These are phyloP conservation scores for Colletotrichum somersetense DNA, from an alignment of 2,329 filamentous ascomycete species.

Conservation along the genomic window DNA sequence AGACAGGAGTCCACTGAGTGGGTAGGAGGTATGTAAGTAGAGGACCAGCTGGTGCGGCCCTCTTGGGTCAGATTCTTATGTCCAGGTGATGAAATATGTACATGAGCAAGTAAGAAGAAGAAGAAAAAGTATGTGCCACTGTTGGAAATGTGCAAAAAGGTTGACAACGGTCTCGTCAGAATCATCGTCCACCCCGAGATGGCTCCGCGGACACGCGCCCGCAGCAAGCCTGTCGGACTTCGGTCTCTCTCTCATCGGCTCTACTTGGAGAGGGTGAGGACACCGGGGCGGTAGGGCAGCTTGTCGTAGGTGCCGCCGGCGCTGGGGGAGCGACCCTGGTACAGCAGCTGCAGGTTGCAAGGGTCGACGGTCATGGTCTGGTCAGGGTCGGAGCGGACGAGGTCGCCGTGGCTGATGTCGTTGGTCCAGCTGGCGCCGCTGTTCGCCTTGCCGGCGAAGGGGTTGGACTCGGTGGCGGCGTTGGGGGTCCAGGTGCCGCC, in stretches of 20 bases:
- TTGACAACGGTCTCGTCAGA: background rate
- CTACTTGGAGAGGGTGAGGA: constrained; percentile 57
- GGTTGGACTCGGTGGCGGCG: constrained; percentile 65
- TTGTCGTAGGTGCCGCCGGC: constrained; percentile 60
- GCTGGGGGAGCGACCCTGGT: constrained; percentile 67
- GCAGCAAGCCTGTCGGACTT: background rate
- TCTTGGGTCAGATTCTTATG: background rate
- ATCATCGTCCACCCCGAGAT: background rate
- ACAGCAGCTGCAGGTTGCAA: constrained; percentile 74
- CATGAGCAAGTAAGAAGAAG: background rate
- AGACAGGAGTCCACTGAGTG: background rate
- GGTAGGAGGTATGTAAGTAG: background rate
- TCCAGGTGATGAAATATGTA: background rate
- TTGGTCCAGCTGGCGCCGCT: constrained; percentile 75
- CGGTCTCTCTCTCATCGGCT: no score
- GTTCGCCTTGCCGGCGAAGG: constrained; percentile 77
- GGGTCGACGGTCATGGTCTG: constrained; percentile 73
- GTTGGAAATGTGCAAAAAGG: constrained; percentile 38
- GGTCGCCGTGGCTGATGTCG: constrained; percentile 75
- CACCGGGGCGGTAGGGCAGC: constrained; percentile 67
- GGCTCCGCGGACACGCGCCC: background rate
- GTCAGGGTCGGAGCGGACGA: constrained; percentile 68
- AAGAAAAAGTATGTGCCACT: background rate
- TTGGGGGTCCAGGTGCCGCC: constrained; percentile 70
- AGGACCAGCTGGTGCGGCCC: constrained; percentile 35